Evolutionary conservation across 2,329 filamentous ascomycete species (phyloP).

Genomic region (Orbilia ellipsospora): DNA sequence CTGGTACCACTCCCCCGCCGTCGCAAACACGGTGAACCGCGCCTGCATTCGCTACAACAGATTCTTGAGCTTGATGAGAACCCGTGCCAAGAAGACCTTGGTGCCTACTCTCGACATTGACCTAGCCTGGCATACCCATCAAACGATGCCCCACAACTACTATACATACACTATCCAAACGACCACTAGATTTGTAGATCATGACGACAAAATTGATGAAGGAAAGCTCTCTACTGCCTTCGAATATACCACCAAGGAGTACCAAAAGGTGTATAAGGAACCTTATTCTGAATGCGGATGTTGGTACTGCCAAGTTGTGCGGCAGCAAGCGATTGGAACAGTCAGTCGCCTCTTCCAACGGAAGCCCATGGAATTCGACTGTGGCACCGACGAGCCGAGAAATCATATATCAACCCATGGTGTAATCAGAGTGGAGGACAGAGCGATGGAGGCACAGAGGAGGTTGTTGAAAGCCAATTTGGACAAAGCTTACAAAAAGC

Average conservation of each 20-base stretch:
- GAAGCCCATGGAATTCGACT: constrained; percentile 31
- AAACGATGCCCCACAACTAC: constrained; percentile 74
- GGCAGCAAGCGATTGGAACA: constrained; percentile 41
- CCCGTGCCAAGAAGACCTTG: constrained; percentile 65
- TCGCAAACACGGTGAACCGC: constrained; percentile 61
- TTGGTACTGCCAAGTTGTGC: constrained; percentile 79
- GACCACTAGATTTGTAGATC: constrained; percentile 73
- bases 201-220: constrained; percentile 85
- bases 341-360: constrained; percentile 30
- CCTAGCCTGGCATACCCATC: constrained; percentile 83
- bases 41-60: constrained; percentile 65
- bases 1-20: constrained; percentile 57
- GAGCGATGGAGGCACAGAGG: constrained; percentile 19
- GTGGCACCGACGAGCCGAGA: constrained; percentile 32
- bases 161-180: constrained; percentile 68
- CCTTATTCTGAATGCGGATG: constrained; percentile 82
- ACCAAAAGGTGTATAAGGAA: constrained; percentile 73
- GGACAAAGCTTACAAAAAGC: constrained; percentile 30
- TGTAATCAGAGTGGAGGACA: constrained; percentile 45
- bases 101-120: constrained; percentile 81
- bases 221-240: constrained; percentile 73
- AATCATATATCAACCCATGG: constrained; percentile 50
- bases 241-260: constrained; percentile 77
- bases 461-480: constrained; percentile 34
- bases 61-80: constrained; percentile 72